These are phyloP conservation scores for Linanthus parryae DNA, from an alignment of 148 eudicot species.

Conservation along the genomic window DNA sequence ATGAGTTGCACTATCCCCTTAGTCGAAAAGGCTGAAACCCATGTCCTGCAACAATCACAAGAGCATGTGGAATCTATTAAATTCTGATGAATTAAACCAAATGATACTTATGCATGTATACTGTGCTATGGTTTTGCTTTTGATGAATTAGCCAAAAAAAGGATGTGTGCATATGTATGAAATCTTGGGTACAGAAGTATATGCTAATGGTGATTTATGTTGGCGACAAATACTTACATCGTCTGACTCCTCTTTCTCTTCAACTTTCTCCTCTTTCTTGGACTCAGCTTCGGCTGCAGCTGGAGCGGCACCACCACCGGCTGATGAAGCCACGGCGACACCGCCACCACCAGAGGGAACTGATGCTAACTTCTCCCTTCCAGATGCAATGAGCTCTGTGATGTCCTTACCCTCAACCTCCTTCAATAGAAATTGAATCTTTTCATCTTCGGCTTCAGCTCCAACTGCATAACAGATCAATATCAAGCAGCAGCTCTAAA, in stretches of 20 bases:
- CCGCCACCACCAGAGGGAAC: slow-evolving; percentile 83
- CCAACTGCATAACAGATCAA: slow-evolving; percentile 43
- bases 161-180: background rate
- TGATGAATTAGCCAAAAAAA: background rate
- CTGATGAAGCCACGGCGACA: slow-evolving; percentile 46
- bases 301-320: slow-evolving; percentile 48
- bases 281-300: slow-evolving; percentile 64
- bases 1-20: slow-evolving; percentile 10
- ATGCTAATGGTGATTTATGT: too few species aligned
- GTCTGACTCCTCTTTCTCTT: slow-evolving; percentile 82
- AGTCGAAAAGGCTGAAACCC: slow-evolving; percentile 88
- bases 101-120: background rate
- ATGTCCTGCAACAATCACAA: slow-evolving; percentile 58
- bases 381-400: slow-evolving; percentile 66
- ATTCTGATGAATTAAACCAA: background rate
- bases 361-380: slow-evolving; percentile 85
- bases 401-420: slow-evolving; percentile 63
- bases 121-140: background rate
- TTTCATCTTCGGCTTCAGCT: slow-evolving; percentile 65
- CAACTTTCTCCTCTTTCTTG: slow-evolving; percentile 83
- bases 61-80: background rate
- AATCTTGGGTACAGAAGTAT: too few species aligned
- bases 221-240: slow-evolving; percentile 47
- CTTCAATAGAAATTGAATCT: slow-evolving; percentile 49
- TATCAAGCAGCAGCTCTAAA: background rate